Base-by-base conservation (phyloP, 176 grass and related monocot genomes). In the Hordeum vulgare region DNA sequence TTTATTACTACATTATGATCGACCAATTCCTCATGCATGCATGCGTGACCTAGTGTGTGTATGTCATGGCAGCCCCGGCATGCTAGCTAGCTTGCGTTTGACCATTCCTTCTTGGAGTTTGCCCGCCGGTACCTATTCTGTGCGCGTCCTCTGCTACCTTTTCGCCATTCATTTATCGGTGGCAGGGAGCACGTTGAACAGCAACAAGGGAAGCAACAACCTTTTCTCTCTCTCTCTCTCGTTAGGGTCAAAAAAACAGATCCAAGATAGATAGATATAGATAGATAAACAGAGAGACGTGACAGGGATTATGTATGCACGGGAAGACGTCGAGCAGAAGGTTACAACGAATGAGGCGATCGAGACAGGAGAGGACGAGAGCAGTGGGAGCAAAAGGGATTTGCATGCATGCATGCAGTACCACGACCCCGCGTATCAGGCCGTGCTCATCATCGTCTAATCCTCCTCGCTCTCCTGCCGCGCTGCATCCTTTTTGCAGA, bases 81-180 rank as follows among this genome's bases (percentile, higher is more conserved):
- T 17, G 26, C 61, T 9, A 6, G 61, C 61, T 23, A 31, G 17
- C 7, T 54, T 69, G 44, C 45, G 2, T 66, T 66, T 76, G 81
- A 84, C 60, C 71, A 66, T 29, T 54, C 40, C 71, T 76, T 76
- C 23, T 65, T 76, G 59, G 59, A 54, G 23, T 66, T 76, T 65
- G 60, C 71, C 31, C 40, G 9, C 24, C 57, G 47, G 39, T 75
- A 3, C 8, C 14, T 25, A 6, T n/a, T n/a, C n/a, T n/a, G n/a
- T 15, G 24, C 8, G 23, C 61, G 75, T 61, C 34, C 75, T 41
- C 34, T 25, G 31, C 74, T 56, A 56, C 18, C 51, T 62, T 78
- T 4, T 25, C 53, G 17, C 6, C 42, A 9, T 35, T 66, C 4
- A 29, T 4, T 27, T 29, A 57, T 21, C 11, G 24, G 8, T 17